phyloP scores from a whole-genome alignment of 192 early-diverging fungal species.

The Geosiphon pyriformis region DNA sequence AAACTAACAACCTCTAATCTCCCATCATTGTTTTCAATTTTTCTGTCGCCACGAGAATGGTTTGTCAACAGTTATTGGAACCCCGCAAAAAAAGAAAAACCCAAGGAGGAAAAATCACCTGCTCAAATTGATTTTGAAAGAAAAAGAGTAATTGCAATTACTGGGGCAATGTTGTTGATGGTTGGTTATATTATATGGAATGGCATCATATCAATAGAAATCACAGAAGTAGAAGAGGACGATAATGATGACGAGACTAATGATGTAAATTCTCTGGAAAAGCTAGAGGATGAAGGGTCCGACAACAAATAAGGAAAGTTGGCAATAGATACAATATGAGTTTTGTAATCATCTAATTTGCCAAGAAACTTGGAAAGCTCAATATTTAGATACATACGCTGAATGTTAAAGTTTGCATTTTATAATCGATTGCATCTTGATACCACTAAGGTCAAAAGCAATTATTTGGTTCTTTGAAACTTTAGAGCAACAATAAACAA shows the following conservation, averaged over 20 bases:
- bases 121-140: slow-evolving; percentile 47
- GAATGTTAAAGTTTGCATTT: too few species aligned
- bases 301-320: background rate
- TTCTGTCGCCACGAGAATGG: slow-evolving; percentile 37
- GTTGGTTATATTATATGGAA: slow-evolving; percentile 53
- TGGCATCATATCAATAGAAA: slow-evolving; percentile 55
- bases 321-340: background rate
- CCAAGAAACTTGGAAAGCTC: too few species aligned
- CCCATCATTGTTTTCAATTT: slow-evolving; percentile 38
- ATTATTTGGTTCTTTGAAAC: too few species aligned
- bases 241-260: slow-evolving; percentile 17
- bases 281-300: background rate
- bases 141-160: slow-evolving; percentile 47
- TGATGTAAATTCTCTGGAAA: slow-evolving; percentile 5
- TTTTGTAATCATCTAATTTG: too few species aligned
- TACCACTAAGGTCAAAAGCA: too few species aligned
- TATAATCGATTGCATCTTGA: too few species aligned
- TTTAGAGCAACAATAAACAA: slow-evolving; percentile 8
- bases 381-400: too few species aligned
- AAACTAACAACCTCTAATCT: slow-evolving; percentile 28
- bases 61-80: slow-evolving; percentile 32
- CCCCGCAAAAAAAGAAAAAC: slow-evolving; percentile 6
- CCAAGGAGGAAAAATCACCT: slow-evolving; percentile 32
- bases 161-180: slow-evolving; percentile 42
- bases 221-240: slow-evolving; percentile 34